These are phyloP conservation scores for Agapanthus africanus DNA, from an alignment of 106 monocot genomes.

Conservation along the genomic window DNA sequence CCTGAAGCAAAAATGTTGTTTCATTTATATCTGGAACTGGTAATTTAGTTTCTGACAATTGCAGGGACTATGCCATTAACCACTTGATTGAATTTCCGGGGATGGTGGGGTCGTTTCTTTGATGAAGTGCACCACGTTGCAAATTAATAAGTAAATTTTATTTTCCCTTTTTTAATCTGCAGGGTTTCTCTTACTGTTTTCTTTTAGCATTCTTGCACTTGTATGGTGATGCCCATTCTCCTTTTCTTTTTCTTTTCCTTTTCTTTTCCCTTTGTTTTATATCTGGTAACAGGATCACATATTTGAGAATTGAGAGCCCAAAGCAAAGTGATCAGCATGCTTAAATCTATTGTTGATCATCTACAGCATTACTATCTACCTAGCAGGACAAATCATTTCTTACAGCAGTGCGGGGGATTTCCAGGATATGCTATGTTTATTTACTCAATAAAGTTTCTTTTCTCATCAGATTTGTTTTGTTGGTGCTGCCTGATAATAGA, in stretches of 20 bases:
- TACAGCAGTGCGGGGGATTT: not conserved
- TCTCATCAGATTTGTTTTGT: not conserved
- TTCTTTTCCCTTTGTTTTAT: no score
- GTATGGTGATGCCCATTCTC: no score
- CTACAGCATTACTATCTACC: not conserved
- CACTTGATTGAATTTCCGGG: slow-evolving; percentile 25
- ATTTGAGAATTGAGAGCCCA: slow-evolving; percentile 2
- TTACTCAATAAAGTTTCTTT: not conserved
- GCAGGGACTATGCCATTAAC: slow-evolving; percentile 44
- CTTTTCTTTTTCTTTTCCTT: no score
- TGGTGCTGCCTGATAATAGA: not conserved
- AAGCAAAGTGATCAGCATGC: not conserved
- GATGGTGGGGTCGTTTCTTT: no score
- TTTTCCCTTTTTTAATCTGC: no score
- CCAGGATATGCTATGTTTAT: not conserved
- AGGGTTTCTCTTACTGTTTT: no score
- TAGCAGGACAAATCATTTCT: not conserved
- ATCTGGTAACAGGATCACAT: no score
- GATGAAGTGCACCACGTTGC: no score
- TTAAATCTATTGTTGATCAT: not conserved
- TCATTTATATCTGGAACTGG: no score
- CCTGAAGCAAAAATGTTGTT: not conserved
- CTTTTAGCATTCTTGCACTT: no score
- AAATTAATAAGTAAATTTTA: no score
- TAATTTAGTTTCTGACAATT: slow-evolving; percentile 40